Conservation (phyloP, 2,329 filamentous ascomycete genomes). For the Aspergillus fructus region DNA sequence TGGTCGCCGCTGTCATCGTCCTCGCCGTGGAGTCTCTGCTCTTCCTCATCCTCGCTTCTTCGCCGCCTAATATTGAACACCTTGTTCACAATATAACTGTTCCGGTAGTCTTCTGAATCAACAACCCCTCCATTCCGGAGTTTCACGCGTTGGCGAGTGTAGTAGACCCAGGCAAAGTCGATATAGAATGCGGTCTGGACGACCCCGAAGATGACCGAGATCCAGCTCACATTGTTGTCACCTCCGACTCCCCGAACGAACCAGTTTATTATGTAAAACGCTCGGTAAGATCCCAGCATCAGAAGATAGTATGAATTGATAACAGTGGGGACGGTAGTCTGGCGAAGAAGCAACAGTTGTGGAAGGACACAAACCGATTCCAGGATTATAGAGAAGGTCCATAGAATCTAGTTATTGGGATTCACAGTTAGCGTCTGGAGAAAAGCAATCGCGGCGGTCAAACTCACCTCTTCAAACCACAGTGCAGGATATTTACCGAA, state of each 20-base stretch:
- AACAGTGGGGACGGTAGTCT: conserved; percentile 93
- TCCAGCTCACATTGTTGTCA: conserved; percentile 62
- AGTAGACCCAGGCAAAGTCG: conserved; percentile 98
- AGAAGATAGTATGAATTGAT: conserved; percentile 96
- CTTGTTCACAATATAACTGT: conserved; percentile 78
- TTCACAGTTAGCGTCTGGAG: not conserved
- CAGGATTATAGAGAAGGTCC: conserved; percentile 87
- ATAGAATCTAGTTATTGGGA: conserved; percentile 62
- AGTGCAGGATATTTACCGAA: conserved; percentile 54
- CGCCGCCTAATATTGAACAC: conserved; percentile 61
- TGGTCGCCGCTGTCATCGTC: conserved; percentile 27
- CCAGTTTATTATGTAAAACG: conserved; percentile 90
- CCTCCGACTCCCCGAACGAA: conserved; percentile 66
- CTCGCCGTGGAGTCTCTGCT: conserved; percentile 35
- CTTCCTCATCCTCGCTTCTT: conserved; percentile 40
- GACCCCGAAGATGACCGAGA: conserved; percentile 81
- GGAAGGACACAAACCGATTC: conserved; percentile 89
- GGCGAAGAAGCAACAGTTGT: conserved; percentile 84
- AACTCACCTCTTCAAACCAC: conserved; percentile 43
- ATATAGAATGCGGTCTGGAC: conserved; percentile 87
- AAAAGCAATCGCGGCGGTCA: not conserved
- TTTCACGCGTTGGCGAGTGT: conserved; percentile 89
- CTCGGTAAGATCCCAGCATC: conserved; percentile 82
- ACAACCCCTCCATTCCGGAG: conserved; percentile 83
- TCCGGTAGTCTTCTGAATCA: conserved; percentile 81